These are phyloP conservation scores for Umbilicaria muhlenbergii DNA, from an alignment of 495 filamentous ascomycete genomes.

Conservation along the genomic window DNA sequence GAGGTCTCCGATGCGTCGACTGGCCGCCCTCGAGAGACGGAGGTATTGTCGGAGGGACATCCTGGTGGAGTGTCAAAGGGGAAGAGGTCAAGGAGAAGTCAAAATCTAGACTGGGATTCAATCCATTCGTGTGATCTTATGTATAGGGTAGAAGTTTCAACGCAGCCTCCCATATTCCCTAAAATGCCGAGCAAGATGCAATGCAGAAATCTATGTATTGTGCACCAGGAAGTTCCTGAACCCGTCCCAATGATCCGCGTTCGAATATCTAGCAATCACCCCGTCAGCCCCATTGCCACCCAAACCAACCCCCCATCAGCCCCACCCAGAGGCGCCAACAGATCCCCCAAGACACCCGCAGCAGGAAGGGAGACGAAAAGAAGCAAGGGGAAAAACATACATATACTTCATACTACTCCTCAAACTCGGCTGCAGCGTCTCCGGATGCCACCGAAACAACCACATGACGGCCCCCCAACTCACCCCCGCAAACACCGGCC, in stretches of 20 bases:
- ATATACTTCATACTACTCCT: constrained; percentile 97
- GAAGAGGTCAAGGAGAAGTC: too few species aligned
- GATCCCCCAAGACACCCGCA: neutral
- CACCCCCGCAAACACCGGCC: constrained; percentile 77
- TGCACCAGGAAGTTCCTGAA: constrained; percentile 65
- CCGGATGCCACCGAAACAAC: constrained; percentile 80
- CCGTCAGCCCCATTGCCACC: constrained; percentile 11
- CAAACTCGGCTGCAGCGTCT: constrained; percentile 76
- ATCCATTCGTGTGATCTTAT: too few species aligned
- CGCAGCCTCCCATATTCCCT: too few species aligned
- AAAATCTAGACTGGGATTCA: too few species aligned
- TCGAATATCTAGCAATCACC: constrained; percentile 33
- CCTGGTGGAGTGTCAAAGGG: too few species aligned
- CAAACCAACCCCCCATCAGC: neutral
- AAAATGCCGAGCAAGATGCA: too few species aligned
- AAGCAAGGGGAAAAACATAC: constrained; percentile 36
- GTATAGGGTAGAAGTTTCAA: too few species aligned
- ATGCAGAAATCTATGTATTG: constrained; percentile 49
- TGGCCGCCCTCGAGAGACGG: too few species aligned
- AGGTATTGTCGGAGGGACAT: too few species aligned
- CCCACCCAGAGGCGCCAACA: neutral
- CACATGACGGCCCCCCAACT: constrained; percentile 95
- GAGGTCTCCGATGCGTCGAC: too few species aligned
- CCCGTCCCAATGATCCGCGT: constrained; percentile 73
- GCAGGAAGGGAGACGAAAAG: neutral